Evolutionary conservation across 2,329 filamentous ascomycete genomes (phyloP), one percentile per base, ranked within the genome.

Genomic region (Colletotrichum falcatum): DNA sequence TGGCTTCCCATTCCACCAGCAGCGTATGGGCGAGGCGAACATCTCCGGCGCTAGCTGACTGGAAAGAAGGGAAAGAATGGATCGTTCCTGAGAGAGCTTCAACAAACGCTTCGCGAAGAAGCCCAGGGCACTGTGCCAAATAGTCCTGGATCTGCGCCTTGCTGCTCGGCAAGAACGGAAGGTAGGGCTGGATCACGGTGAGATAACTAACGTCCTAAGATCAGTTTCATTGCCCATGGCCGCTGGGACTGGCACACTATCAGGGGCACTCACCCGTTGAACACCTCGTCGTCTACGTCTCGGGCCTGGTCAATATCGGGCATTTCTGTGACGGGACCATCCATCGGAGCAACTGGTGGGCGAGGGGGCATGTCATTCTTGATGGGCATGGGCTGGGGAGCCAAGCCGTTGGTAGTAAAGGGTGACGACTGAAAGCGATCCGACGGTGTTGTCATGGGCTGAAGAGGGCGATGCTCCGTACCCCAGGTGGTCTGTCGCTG

Each of bases 21-120:
- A 88, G 78, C 5, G 81, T 82, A 55, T 81, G 83, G 20, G 86
- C 84, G 3, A 82, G 78, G 46, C 83, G 81, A 8, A 83, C 79
- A 55, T 86, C 83, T 14, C 82, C 82, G 3, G 80, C 76, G 0
- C 80, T 81, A 75, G 37, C 82, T 76, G 14, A 81, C 79, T 18
- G 77, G 72, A 55, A 77, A 73, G 26, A 80, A 74, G 67, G 69
- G 48, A 87, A 88, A 0, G 87, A 88, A 54, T 86, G 83, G 74
- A 92, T 85, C 8, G 90, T 85, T 58, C 85, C 85, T 62, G 88
- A 84, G 12, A 94, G 82, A 1, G 91, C 90, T 66, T 89, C 87
- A 26, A 87, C 79, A 74, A 94, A 93, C 0, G 90, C 91, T 66
- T 89, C 87, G 71, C 89, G 86, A 16, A 93, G 82, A 4, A 83